These are phyloP conservation scores for Lachnellula suecica DNA, from an alignment of 2,329 filamentous ascomycete species.

Conservation along the genomic window DNA sequence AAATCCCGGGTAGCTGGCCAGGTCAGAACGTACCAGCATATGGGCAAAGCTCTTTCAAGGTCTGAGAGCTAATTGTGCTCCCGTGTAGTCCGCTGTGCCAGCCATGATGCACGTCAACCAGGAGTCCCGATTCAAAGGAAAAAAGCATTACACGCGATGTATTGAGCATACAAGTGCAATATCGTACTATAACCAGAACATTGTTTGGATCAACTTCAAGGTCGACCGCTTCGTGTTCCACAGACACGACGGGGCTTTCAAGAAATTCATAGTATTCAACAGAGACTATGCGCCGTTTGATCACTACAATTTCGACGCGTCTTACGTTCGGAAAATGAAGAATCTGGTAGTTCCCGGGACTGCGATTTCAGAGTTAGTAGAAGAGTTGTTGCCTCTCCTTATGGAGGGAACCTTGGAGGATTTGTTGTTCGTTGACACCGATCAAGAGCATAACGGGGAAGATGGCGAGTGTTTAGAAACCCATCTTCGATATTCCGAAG, in stretches of 20 bases:
- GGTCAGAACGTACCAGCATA: neutral
- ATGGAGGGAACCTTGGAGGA: too few relatives aligned
- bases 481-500: too few relatives aligned
- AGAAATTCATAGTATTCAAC: neutral
- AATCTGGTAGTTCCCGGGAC: neutral
- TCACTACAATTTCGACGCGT: neutral
- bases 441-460: too few relatives aligned
- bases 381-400: too few relatives aligned
- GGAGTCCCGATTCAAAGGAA: neutral
- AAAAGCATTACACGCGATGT: neutral
- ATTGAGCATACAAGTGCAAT: neutral
- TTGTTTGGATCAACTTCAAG: neutral
- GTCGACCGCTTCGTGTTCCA: neutral
- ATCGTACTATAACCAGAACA: neutral
- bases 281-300: neutral
- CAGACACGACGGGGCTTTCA: neutral
- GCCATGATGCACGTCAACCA: neutral
- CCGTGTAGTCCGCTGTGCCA: neutral
- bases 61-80: neutral
- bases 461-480: too few relatives aligned
- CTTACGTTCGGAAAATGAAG: neutral
- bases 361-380: too few relatives aligned
- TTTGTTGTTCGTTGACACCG: too few relatives aligned
- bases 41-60: neutral
- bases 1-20: neutral